phyloP scores from a whole-genome alignment of 306 rosid genomes.

The Hippophae rhamnoides region DNA sequence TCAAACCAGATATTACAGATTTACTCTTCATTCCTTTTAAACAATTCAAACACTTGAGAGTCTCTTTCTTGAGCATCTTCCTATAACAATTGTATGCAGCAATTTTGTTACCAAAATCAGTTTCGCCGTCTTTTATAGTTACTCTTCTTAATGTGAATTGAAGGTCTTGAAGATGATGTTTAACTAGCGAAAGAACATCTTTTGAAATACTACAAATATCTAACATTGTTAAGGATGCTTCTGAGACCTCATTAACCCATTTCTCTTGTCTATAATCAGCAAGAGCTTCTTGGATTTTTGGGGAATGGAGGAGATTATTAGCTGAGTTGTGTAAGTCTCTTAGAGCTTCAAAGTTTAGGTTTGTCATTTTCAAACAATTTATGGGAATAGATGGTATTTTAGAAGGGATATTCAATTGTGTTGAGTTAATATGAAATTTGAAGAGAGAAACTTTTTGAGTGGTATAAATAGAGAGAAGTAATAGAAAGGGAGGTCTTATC shows the following conservation, averaged over 20 bases:
- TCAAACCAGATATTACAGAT: neutral
- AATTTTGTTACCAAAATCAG: constrained; percentile 24
- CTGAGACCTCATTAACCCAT: constrained; percentile 41
- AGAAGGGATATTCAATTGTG: no score
- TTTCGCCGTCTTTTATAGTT: constrained; percentile 18
- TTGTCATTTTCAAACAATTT: constrained; percentile 18
- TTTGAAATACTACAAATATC: constrained; percentile 49
- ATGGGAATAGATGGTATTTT: constrained; percentile 13
- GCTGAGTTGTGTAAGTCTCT: constrained; percentile 45
- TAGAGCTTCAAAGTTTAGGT: constrained; percentile 45
- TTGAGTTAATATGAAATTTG: no score
- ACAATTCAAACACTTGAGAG: constrained; percentile 40
- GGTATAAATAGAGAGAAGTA: no score
- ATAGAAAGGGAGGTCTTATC: no score
- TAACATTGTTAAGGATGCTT: constrained; percentile 46
- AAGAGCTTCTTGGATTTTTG: constrained; percentile 33
- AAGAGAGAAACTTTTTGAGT: no score
- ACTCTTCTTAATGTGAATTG: constrained; percentile 35
- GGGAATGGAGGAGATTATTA: constrained; percentile 43
- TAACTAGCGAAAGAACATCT: constrained; percentile 42
- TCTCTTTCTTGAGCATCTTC: constrained; percentile 49
- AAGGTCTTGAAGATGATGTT: constrained; percentile 50
- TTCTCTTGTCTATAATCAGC: constrained; percentile 30
- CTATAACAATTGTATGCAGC: constrained; percentile 28
- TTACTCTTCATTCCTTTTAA: constrained; percentile 33